phyloP scores from a whole-genome alignment of 1,139 yeast genomes.

The Saccharomycopsis crataegensis region DNA sequence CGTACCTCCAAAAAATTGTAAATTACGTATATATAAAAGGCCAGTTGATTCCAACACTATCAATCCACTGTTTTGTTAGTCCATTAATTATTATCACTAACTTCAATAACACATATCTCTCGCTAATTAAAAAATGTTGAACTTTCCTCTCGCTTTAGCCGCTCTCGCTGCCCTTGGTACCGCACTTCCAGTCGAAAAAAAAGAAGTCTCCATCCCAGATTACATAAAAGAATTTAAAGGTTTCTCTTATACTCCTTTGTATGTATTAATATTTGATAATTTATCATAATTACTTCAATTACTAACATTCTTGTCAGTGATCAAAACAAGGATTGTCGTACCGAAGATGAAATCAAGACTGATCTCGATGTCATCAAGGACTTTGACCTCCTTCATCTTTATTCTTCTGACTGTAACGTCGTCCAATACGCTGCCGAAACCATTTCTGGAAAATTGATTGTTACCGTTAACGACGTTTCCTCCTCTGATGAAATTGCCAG shows the following conservation, averaged over 20 bases:
- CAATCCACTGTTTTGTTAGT: not conserved
- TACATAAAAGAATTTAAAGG: conserved; percentile 44
- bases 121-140: not conserved
- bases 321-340: conserved; percentile 59
- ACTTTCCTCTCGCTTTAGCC: conserved; percentile 2
- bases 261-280: conserved; percentile 35
- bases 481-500: conserved; percentile 42
- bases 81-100: not conserved
- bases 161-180: conserved; percentile 1
- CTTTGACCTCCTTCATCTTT: conserved; percentile 61
- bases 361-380: conserved; percentile 51
- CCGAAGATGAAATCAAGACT: conserved; percentile 45
- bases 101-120: too few relatives aligned
- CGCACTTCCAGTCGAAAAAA: conserved; percentile 24
- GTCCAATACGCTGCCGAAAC: conserved; percentile 57
- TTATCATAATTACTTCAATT: conserved; percentile 54
- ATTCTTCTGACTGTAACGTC: conserved; percentile 83
- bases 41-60: not conserved
- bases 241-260: conserved; percentile 79
- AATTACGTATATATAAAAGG: not conserved
- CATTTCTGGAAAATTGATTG: conserved; percentile 54
- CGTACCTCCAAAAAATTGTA: not conserved
- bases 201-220: conserved; percentile 17
- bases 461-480: conserved; percentile 64
- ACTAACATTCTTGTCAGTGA: conserved; percentile 26